These are phyloP conservation scores for Cudoniella acicularis DNA, from an alignment of 495 filamentous ascomycete species.

Conservation along the genomic window DNA sequence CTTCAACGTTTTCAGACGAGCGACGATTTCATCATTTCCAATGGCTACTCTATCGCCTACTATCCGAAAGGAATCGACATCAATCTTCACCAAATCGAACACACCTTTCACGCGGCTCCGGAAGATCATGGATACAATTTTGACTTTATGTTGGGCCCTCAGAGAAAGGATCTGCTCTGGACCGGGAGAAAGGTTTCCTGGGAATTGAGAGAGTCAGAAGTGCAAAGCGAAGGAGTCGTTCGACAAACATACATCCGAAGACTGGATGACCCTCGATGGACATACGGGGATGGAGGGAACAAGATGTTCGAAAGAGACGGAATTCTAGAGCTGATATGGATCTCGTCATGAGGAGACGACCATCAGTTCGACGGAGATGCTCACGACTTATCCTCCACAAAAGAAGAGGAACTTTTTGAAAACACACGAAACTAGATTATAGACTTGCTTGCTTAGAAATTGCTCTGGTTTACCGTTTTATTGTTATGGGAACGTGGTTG, in stretches of 20 bases:
- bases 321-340: constrained; percentile 49
- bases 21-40: constrained; percentile 27
- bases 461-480: too few relatives aligned
- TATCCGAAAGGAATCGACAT: constrained; percentile 27
- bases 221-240: constrained; percentile 40
- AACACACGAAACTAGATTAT: not conserved
- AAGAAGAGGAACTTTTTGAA: not conserved
- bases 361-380: not conserved
- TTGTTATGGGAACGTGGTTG: too few relatives aligned
- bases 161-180: constrained; percentile 39
- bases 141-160: constrained; percentile 48
- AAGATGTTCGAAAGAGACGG: constrained; percentile 45
- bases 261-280: constrained; percentile 46
- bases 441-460: not conserved
- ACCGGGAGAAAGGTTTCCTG: constrained; percentile 50
- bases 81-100: constrained; percentile 24
- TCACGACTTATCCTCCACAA: too few relatives aligned
- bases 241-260: constrained; percentile 45
- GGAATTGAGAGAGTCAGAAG: constrained; percentile 44
- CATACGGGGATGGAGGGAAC: constrained; percentile 31
- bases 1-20: constrained; percentile 23
- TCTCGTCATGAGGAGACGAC: constrained; percentile 24
- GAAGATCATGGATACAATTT: constrained; percentile 43
- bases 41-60: constrained; percentile 24
- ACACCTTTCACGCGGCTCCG: constrained; percentile 19